A percentile compares a stretch with the other conserved stretches of the same genome.
phyloP scores from a whole-genome alignment of 1,139 yeast species.

The Geotrichum phurueaensis region DNA sequence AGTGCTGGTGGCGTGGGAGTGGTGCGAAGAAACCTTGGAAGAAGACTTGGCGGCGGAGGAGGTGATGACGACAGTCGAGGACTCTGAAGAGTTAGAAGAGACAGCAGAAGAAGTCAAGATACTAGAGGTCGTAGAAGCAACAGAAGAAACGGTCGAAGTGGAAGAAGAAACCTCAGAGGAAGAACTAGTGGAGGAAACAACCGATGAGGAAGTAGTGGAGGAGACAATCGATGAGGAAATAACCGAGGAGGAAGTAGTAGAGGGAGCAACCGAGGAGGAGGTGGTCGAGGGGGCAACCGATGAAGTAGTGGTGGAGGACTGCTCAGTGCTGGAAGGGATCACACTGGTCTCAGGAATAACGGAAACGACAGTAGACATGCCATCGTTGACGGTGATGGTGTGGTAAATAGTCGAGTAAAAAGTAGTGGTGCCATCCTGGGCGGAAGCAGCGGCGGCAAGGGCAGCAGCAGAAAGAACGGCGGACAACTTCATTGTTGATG shows the following conservation, averaged over 20 bases:
- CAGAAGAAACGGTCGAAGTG: neutral
- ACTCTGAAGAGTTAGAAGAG: neutral
- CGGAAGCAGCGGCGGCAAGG: neutral
- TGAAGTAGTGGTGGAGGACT: neutral
- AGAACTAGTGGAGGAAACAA: neutral
- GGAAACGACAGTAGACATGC: neutral
- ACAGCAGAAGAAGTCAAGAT: neutral
- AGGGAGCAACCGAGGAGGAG: neutral
- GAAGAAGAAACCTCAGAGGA: neutral
- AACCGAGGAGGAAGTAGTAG: neutral
- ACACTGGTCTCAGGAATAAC: constrained; percentile 6
- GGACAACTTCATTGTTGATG: neutral
- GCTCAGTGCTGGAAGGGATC: neutral
- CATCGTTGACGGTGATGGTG: constrained; percentile 21
- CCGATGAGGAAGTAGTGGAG: neutral
- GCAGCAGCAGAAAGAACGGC: neutral
- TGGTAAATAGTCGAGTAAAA: constrained; percentile 13
- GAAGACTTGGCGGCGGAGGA: neutral
- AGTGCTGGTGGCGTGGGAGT: neutral
- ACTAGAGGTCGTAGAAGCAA: neutral
- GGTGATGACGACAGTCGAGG: neutral
- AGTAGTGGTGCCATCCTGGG: constrained; percentile 15
- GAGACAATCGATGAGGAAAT: constrained; percentile 3
- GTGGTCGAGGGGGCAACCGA: neutral
- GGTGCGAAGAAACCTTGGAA: neutral